Evolutionary conservation across 306 rosid genomes (phyloP).

Genomic region (Alnus glutinosa): DNA sequence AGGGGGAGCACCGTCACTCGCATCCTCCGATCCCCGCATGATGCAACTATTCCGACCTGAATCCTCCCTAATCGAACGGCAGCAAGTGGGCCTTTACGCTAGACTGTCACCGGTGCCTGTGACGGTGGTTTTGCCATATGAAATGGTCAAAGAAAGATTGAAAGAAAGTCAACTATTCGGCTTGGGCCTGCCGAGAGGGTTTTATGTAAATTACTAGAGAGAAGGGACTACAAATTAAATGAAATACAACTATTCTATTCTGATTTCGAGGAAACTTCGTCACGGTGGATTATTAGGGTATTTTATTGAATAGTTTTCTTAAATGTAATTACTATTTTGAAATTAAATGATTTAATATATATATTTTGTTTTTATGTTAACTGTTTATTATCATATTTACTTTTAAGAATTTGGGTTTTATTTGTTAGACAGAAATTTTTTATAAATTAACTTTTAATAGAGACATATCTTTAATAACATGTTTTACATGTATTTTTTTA

Average conservation of each 20-base stretch:
- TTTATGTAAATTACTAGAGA: background rate
- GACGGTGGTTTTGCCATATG: background rate
- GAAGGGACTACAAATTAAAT: background rate
- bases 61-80: background rate
- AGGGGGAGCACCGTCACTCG: constrained; percentile 77
- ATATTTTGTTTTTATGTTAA: too few relatives aligned
- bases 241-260: background rate
- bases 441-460: too few relatives aligned
- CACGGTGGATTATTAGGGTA: too few relatives aligned
- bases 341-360: too few relatives aligned
- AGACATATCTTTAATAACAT: too few relatives aligned
- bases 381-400: too few relatives aligned
- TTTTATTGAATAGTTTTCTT: too few relatives aligned
- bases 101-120: background rate
- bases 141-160: background rate
- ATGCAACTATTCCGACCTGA: background rate
- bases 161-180: background rate
- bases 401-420: too few relatives aligned
- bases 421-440: too few relatives aligned
- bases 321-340: too few relatives aligned
- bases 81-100: background rate
- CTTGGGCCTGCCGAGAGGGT: background rate
- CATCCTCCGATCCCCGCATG: background rate
- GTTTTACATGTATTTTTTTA: too few relatives aligned
- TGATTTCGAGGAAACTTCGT: background rate